phyloP scores from a whole-genome alignment of 139 green algal species.

The Zygnema circumcarinatum region DNA sequence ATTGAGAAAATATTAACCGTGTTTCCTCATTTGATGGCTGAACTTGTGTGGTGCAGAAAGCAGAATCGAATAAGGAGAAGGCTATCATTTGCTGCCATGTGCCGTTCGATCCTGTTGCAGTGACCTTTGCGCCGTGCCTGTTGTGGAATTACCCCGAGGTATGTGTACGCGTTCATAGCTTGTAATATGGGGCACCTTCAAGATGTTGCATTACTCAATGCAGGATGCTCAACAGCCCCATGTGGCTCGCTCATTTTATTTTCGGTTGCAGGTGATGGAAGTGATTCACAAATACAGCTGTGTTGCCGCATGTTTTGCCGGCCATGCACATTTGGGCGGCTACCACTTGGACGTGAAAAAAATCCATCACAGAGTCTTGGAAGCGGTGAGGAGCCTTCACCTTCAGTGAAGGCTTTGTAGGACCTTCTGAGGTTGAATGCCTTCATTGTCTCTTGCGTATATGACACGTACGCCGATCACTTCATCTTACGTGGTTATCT shows the following conservation, averaged over 20 bases:
- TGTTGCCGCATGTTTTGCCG: constrained; percentile 53
- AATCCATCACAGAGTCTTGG: constrained; percentile 60
- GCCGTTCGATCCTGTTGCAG: constrained; percentile 21
- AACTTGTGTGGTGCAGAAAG: constrained; percentile 21
- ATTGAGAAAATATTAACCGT: too few species aligned
- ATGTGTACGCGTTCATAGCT: too few species aligned
- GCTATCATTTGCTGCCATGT: constrained; percentile 50
- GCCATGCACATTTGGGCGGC: constrained; percentile 54
- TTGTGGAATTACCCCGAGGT: constrained; percentile 64
- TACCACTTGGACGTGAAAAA: constrained; percentile 22
- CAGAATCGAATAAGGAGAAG: constrained; percentile 19
- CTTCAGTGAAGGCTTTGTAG: not conserved
- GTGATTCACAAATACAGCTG: constrained; percentile 44
- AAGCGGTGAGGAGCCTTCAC: constrained; percentile 40
- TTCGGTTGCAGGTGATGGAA: constrained; percentile 46
- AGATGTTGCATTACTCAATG: too few species aligned
- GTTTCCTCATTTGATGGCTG: too few species aligned
- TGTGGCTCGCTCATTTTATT: too few species aligned
- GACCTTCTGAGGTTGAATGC: not conserved
- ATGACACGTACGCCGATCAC: not conserved
- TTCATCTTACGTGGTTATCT: not conserved
- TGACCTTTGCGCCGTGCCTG: constrained; percentile 18
- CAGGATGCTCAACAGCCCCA: too few species aligned
- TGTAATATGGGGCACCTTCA: too few species aligned
- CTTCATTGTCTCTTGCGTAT: not conserved